A percentile compares a stretch with the other conserved stretches of the same genome.
Conservation (phyloP, 1,284 basidiomycete species). For the Crucibulum cyathiforme region DNA sequence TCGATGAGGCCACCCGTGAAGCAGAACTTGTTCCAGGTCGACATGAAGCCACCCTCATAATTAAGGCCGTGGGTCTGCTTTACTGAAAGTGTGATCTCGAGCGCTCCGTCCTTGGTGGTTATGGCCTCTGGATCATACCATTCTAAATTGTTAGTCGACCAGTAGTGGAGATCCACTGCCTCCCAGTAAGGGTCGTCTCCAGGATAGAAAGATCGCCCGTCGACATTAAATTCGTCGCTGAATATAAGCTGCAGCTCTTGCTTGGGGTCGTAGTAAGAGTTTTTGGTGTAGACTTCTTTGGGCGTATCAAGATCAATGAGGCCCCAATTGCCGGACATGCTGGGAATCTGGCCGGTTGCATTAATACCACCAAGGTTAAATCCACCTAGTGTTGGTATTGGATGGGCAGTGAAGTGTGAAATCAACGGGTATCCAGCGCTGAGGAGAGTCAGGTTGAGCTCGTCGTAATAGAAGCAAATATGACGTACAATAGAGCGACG, state of each 20-base stretch:
- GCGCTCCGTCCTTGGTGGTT: conserved; percentile 78
- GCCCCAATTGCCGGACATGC: conserved; percentile 67
- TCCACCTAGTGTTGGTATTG: conserved; percentile 64
- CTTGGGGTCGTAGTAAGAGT: conserved; percentile 59
- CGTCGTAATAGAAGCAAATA: neutral
- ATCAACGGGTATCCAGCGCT: conserved; percentile 86
- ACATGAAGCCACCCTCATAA: conserved; percentile 76
- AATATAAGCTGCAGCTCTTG: conserved; percentile 74
- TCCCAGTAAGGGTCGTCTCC: conserved; percentile 81
- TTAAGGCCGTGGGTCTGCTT: conserved; percentile 75
- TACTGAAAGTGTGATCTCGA: conserved; percentile 79
- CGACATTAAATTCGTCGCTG: conserved; percentile 89
- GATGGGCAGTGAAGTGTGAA: conserved; percentile 63
- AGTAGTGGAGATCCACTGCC: conserved; percentile 66
- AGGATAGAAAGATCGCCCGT: conserved; percentile 82
- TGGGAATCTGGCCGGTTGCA: conserved; percentile 77
- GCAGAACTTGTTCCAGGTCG: conserved; percentile 92
- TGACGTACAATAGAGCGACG: conserved; percentile 74
- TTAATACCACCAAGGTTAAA: conserved; percentile 83
- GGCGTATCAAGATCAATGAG: conserved; percentile 85
- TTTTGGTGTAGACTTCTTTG: conserved; percentile 59
- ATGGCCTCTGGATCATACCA: conserved; percentile 82
- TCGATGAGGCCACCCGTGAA: conserved; percentile 87
- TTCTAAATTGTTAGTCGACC: conserved; percentile 59
- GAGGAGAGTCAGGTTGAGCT: conserved; percentile 4